phyloP scores from a whole-genome alignment of 2,329 filamentous ascomycete genomes.

The Trichothecium roseum region DNA sequence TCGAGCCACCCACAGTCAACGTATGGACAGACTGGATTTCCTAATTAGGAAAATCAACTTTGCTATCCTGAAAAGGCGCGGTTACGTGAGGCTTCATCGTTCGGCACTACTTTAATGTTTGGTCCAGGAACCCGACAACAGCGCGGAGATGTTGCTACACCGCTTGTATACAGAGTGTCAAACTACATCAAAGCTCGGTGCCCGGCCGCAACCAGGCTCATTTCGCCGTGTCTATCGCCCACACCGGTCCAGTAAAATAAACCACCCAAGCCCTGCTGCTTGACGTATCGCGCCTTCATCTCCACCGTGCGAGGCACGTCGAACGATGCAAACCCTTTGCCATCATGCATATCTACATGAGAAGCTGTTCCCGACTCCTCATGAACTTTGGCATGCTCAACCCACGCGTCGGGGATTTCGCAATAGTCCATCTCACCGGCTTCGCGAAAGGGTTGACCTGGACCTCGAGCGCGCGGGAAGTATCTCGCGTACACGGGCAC shows the following conservation, averaged over 20 bases:
- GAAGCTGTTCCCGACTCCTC: slow-evolving; percentile 43
- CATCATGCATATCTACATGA: slow-evolving; percentile 29
- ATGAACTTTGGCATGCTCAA: slow-evolving; percentile 31
- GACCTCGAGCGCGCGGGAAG: slow-evolving; percentile 42
- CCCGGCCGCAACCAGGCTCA: slow-evolving; percentile 51
- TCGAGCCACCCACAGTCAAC: no score
- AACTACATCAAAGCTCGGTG: slow-evolving; percentile 26
- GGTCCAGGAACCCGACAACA: no score
- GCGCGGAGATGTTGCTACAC: no score
- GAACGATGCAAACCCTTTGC: slow-evolving; percentile 49
- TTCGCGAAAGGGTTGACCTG: slow-evolving; percentile 40
- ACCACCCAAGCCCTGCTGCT: slow-evolving; percentile 43
- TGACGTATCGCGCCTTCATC: slow-evolving; percentile 51
- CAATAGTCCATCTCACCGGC: slow-evolving; percentile 50
- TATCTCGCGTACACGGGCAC: slow-evolving; percentile 53
- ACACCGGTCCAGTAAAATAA: slow-evolving; percentile 62
- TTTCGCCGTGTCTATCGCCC: slow-evolving; percentile 40
- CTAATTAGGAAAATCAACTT: no score
- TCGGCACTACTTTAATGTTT: no score
- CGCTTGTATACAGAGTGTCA: neutral
- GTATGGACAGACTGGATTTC: no score
- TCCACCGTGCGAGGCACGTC: slow-evolving; percentile 51
- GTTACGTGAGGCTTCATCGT: no score
- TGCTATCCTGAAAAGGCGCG: no score
- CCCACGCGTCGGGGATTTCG: slow-evolving; percentile 46